Evolutionary conservation across 2,329 filamentous ascomycete genomes (phyloP).

Genomic region (Penicillium brevicompactum): DNA sequence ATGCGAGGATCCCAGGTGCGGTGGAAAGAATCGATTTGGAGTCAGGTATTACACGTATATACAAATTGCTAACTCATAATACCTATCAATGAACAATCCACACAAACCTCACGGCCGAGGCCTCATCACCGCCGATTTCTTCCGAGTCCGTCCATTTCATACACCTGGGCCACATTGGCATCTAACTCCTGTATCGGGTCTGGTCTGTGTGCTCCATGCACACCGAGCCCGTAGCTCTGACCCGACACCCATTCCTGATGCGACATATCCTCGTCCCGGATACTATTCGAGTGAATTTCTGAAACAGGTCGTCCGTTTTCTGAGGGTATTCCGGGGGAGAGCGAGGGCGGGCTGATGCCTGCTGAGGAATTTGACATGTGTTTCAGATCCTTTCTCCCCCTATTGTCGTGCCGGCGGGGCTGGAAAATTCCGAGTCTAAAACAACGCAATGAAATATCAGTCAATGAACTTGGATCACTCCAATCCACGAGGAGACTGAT

Average conservation of each 20-base stretch:
- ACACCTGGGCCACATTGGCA: constrained; percentile 8
- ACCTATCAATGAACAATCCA: not conserved
- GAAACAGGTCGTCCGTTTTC: constrained; percentile 9
- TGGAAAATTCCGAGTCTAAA: constrained; percentile 9
- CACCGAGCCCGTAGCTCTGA: constrained; percentile 9
- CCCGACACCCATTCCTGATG: constrained; percentile 7
- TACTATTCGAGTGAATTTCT: constrained; percentile 6
- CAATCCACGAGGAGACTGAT: constrained; percentile 2
- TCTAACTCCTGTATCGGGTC: constrained; percentile 18
- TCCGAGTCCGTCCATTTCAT: constrained; percentile 15
- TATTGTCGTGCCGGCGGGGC: constrained; percentile 5
- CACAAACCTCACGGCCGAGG: constrained; percentile 1
- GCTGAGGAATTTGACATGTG: constrained; percentile 8
- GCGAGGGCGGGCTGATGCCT: constrained; percentile 5
- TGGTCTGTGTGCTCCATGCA: constrained; percentile 10
- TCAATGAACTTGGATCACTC: constrained; percentile 4
- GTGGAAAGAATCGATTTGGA: not conserved
- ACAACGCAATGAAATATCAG: constrained; percentile 4
- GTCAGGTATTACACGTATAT: not conserved
- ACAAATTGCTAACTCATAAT: not conserved
- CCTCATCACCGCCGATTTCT: constrained; percentile 5
- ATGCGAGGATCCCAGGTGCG: too few relatives aligned
- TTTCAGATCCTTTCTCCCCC: constrained; percentile 6
- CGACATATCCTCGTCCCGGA: constrained; percentile 1
- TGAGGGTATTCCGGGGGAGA: constrained; percentile 6